Evolutionary conservation across 2,329 filamentous ascomycete genomes (phyloP).

Genomic region (Ascosphaera apis): DNA sequence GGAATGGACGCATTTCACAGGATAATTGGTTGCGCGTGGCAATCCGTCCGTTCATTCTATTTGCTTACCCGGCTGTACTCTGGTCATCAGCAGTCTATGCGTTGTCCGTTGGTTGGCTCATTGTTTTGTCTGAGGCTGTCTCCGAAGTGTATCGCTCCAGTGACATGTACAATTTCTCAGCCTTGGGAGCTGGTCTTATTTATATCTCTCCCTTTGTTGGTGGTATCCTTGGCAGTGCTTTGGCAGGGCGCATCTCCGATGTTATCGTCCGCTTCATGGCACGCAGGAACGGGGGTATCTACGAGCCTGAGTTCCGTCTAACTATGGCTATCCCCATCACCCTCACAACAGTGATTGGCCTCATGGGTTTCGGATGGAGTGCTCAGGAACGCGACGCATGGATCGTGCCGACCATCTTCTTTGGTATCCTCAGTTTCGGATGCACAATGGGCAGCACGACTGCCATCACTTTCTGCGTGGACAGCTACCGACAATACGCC

Average conservation of each 20-base stretch:
- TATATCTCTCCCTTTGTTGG: constrained; percentile 82
- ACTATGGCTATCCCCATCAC: constrained; percentile 69
- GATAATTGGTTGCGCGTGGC: constrained; percentile 65
- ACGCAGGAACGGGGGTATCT: constrained; percentile 69
- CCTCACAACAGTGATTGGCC: constrained; percentile 54
- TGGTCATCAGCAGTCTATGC: constrained; percentile 75
- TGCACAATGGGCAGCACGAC: constrained; percentile 80
- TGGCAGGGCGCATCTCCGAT: constrained; percentile 74
- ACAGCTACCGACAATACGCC: constrained; percentile 80
- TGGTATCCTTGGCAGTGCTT: constrained; percentile 70
- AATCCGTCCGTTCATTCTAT: constrained; percentile 62
- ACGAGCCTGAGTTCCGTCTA: constrained; percentile 81
- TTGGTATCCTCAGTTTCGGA: constrained; percentile 77
- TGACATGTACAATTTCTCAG: constrained; percentile 53
- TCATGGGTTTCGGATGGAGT: constrained; percentile 96
- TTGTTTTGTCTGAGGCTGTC: constrained; percentile 77
- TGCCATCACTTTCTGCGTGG: constrained; percentile 79
- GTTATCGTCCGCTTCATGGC: constrained; percentile 64
- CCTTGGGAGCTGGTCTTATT: constrained; percentile 60
- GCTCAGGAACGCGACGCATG: constrained; percentile 50
- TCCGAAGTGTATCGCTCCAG: constrained; percentile 52
- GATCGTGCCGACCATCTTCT: constrained; percentile 87
- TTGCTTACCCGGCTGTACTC: constrained; percentile 65
- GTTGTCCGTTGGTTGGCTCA: constrained; percentile 81
- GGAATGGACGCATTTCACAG: constrained; percentile 51